A percentile compares a stretch with the other conserved stretches of the same genome.
Evolutionary conservation across 768 basidiomycete species (phyloP).

Genomic region (Kondoa subrosea): DNA sequence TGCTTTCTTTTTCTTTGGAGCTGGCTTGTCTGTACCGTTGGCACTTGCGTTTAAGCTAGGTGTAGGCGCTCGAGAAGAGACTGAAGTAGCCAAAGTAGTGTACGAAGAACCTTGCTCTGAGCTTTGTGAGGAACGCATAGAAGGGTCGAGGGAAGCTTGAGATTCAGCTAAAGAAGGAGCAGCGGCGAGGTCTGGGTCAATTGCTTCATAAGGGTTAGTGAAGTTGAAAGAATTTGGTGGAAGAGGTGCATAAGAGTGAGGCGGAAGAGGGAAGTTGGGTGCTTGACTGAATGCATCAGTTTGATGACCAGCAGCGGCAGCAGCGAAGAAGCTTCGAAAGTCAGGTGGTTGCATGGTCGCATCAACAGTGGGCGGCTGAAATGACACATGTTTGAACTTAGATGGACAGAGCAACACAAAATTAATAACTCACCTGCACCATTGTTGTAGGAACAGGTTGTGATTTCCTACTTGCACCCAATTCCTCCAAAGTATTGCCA

Average conservation of each 20-base stretch:
- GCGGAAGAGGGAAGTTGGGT: neutral
- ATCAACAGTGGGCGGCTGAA: neutral
- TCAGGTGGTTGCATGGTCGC: neutral
- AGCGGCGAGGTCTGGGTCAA: neutral
- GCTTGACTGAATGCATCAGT: neutral
- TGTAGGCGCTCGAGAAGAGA: neutral
- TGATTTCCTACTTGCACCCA: neutral
- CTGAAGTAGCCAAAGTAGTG: neutral
- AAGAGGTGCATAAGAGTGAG: neutral
- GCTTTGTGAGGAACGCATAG: neutral
- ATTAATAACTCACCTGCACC: too few relatives aligned
- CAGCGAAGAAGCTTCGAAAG: neutral
- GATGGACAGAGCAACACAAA: neutral
- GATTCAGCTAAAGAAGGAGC: neutral
- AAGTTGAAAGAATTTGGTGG: neutral
- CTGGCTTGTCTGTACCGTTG: neutral
- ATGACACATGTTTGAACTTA: neutral
- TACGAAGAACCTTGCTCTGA: neutral
- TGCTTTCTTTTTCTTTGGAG: neutral
- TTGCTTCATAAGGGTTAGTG: neutral
- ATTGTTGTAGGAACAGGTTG: neutral
- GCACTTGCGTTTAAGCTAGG: neutral
- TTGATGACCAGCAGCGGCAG: neutral
- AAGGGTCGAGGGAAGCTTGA: neutral
- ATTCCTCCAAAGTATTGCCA: neutral